These are phyloP conservation scores for Pythium apleroticum DNA, from an alignment of 352 stramenopile species.

Conservation along the genomic window DNA sequence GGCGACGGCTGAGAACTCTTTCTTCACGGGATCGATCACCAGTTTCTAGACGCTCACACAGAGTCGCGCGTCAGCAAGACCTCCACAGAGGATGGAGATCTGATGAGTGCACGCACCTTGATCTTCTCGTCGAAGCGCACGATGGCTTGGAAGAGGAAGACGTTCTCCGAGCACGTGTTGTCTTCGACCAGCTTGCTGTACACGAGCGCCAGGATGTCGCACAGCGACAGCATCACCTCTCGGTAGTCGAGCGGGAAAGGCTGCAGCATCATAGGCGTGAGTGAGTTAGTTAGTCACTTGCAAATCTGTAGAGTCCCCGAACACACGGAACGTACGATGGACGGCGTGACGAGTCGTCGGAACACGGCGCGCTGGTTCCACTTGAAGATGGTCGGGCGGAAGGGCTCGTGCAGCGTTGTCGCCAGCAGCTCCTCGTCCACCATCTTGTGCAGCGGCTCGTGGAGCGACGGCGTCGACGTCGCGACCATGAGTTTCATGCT, in stretches of 20 bases:
- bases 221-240: slow-evolving; percentile 78
- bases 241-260: slow-evolving; percentile 80
- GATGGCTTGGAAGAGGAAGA: slow-evolving; percentile 75
- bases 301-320: neutral
- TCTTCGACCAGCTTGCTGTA: slow-evolving; percentile 85
- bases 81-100: neutral
- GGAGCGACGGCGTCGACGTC: slow-evolving; percentile 56
- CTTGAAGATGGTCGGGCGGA: slow-evolving; percentile 70
- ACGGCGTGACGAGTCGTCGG: slow-evolving; percentile 63
- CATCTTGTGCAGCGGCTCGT: slow-evolving; percentile 45
- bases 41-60: slow-evolving; percentile 56
- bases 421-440: slow-evolving; percentile 42
- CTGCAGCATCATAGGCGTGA: slow-evolving; percentile 28
- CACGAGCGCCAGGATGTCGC: slow-evolving; percentile 77
- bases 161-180: slow-evolving; percentile 69
- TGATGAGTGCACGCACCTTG: slow-evolving; percentile 46
- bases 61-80: neutral
- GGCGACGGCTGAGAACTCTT: slow-evolving; percentile 71
- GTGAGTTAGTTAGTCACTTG: neutral
- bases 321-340: slow-evolving; percentile 47
- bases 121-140: slow-evolving; percentile 81
- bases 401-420: slow-evolving; percentile 42
- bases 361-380: slow-evolving; percentile 84
- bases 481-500: slow-evolving; percentile 89
- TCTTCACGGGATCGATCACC: slow-evolving; percentile 79